These are phyloP conservation scores for Pleurotus giganteus DNA, from an alignment of 768 basidiomycete species.

Conservation along the genomic window DNA sequence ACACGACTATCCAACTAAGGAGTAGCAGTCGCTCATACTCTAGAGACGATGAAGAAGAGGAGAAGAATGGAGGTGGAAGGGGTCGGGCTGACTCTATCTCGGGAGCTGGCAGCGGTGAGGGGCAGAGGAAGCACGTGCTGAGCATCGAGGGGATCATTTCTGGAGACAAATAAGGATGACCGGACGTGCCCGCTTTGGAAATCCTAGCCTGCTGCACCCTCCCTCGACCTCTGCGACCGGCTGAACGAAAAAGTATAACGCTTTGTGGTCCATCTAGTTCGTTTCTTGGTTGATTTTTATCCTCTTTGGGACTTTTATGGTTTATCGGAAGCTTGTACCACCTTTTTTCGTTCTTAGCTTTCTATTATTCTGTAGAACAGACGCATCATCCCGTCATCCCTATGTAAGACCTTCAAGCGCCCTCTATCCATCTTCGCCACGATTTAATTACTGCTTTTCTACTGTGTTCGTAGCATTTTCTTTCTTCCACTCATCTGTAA, in stretches of 20 bases:
- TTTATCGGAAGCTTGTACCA: background rate
- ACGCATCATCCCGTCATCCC: too few relatives aligned
- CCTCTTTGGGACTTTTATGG: background rate
- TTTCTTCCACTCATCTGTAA: too few relatives aligned
- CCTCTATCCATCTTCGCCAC: too few relatives aligned
- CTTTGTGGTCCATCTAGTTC: too few relatives aligned
- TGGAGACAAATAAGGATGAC: slow-evolving; percentile 30
- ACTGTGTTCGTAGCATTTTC: too few relatives aligned
- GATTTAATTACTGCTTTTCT: background rate
- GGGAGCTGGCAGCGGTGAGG: slow-evolving; percentile 13
- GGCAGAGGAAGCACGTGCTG: slow-evolving; percentile 62
- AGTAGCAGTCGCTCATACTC: slow-evolving; percentile 24
- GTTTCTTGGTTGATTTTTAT: background rate
- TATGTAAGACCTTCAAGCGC: too few relatives aligned
- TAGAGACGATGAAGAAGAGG: slow-evolving; percentile 13
- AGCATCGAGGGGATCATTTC: slow-evolving; percentile 74
- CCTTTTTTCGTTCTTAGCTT: background rate
- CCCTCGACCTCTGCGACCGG: too few relatives aligned
- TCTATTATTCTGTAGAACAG: too few relatives aligned
- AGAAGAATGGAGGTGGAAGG: slow-evolving; percentile 10
- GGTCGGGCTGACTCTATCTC: slow-evolving; percentile 16
- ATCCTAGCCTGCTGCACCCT: too few relatives aligned
- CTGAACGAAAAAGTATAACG: too few relatives aligned
- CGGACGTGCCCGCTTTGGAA: too few relatives aligned
- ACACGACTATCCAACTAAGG: slow-evolving; percentile 34